A percentile compares a stretch with the other conserved stretches of the same genome.
Conservation (phyloP, 2,329 filamentous ascomycete species). For the Colletotrichum sp. region DNA sequence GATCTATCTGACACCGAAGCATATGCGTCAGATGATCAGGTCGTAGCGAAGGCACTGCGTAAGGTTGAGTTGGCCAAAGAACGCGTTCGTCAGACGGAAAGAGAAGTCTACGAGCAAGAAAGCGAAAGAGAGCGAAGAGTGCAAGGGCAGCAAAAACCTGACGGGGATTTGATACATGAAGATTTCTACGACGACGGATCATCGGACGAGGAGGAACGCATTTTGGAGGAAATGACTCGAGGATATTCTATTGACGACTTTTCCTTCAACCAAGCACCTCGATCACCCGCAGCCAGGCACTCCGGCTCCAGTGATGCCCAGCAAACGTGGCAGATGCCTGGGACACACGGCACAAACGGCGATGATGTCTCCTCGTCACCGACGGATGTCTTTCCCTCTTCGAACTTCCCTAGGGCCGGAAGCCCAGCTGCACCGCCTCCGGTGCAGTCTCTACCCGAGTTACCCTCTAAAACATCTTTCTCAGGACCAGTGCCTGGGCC, state of each 20-base stretch:
- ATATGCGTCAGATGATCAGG: constrained; percentile 14
- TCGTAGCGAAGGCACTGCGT: constrained; percentile 61
- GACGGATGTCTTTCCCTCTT: constrained; percentile 20
- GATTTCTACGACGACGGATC: constrained; percentile 70
- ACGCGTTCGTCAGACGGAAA: constrained; percentile 74
- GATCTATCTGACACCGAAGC: constrained; percentile 40
- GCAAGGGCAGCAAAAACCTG: constrained; percentile 35
- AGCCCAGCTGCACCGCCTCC: constrained; percentile 52
- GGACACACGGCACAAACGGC: constrained; percentile 22
- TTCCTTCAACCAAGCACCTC: neutral
- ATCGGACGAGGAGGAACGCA: constrained; percentile 75
- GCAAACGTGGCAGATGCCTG: constrained; percentile 80
- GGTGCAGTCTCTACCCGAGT: constrained; percentile 49
- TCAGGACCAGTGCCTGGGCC: constrained; percentile 34
- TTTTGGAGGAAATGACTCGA: constrained; percentile 86
- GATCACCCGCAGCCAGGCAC: constrained; percentile 67
- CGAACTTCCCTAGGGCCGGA: constrained; percentile 25
- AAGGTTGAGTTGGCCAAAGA: constrained; percentile 80
- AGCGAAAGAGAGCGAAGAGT: neutral
- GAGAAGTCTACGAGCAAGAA: constrained; percentile 63
- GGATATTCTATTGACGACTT: constrained; percentile 86
- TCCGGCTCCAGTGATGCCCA: constrained; percentile 85
- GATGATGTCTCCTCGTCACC: neutral
- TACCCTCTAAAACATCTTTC: constrained; percentile 38
- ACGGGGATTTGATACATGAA: constrained; percentile 47